phyloP scores from a whole-genome alignment of 768 basidiomycete genomes.

The Cystobasidium tubakii region DNA sequence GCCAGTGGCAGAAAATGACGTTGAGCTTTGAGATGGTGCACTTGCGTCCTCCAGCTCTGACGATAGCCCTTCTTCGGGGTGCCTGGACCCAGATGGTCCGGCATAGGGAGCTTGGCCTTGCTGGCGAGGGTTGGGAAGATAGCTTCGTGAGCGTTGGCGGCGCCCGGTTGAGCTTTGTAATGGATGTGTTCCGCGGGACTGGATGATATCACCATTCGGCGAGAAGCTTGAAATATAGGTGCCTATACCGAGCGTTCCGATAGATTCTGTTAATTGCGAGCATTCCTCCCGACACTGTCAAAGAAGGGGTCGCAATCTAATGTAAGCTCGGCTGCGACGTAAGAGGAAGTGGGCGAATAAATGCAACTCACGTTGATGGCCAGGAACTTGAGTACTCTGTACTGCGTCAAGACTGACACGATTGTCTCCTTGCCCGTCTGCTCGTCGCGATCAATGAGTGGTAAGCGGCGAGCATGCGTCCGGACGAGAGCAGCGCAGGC shows the following conservation, averaged over 20 bases:
- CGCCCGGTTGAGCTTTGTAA: not conserved
- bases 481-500: slow-evolving; percentile 84
- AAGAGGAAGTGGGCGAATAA: no score
- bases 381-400: slow-evolving; percentile 95
- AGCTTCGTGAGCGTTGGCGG: slow-evolving; percentile 26
- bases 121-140: not conserved
- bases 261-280: slow-evolving; percentile 67
- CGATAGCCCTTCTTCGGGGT: slow-evolving; percentile 24
- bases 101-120: not conserved
- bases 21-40: not conserved
- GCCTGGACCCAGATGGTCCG: not conserved
- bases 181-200: not conserved
- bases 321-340: not conserved
- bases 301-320: not conserved
- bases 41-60: slow-evolving; percentile 6
- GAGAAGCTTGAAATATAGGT: slow-evolving; percentile 63
- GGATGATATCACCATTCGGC: slow-evolving; percentile 49
- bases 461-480: slow-evolving; percentile 89
- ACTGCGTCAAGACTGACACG: slow-evolving; percentile 91
- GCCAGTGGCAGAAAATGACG: not conserved
- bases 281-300: slow-evolving; percentile 73
- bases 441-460: slow-evolving; percentile 84
- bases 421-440: slow-evolving; percentile 94
- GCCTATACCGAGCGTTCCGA: slow-evolving; percentile 84
- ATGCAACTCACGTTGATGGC: slow-evolving; percentile 84